Base-by-base conservation (phyloP, 805 yeast genomes). In the Candida orba region DNA sequence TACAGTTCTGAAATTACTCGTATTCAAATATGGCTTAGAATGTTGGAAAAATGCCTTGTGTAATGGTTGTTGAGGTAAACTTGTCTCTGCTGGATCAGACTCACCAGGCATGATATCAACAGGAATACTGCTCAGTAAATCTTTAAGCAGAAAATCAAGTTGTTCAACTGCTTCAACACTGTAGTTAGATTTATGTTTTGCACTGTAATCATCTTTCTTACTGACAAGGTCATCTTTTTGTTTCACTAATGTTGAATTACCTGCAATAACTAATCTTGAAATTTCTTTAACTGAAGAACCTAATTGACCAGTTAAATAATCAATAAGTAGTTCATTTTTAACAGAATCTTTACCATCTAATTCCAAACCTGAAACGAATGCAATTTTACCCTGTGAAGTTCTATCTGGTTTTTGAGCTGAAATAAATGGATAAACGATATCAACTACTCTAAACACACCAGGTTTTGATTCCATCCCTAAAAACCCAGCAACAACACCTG, bases 11-110 rank as follows among this genome's bases (percentile, higher is more conserved):
- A 76, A 62, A 17, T 67, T 57, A 10, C 63, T 52, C 1, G 58
- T 54, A 4, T 64, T 67, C 23, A 78, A 54, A 49, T 68, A 72
- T 7, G 64, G 59, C 32, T 70, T 64, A 18, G 75, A 66, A 13
- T 61, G 57, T 4, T 69, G 66, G 54, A 93, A 80, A 44, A 91
- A 70, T 1, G 95, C 82, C 41, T 69, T 69, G 59, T 91, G 96
- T n/a, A 93, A 58, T 2, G 95, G 84, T 60, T 84, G 95, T 62
- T 93, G 97, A 1, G 99, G 99, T 45, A 88, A 63, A 40, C 90
- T 76, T 15, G 74, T 65, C 48, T 85, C 95, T n/a, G 87, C 79
- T 0, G 97, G 96, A 60, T 93, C 99, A 4, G 71, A 64, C 8
- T 67, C 73, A 5, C 99, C 98, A 0, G 99, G 95, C 79, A 93